These are phyloP conservation scores for Penicillium turbatum DNA, from an alignment of 495 filamentous ascomycete species.

Conservation along the genomic window DNA sequence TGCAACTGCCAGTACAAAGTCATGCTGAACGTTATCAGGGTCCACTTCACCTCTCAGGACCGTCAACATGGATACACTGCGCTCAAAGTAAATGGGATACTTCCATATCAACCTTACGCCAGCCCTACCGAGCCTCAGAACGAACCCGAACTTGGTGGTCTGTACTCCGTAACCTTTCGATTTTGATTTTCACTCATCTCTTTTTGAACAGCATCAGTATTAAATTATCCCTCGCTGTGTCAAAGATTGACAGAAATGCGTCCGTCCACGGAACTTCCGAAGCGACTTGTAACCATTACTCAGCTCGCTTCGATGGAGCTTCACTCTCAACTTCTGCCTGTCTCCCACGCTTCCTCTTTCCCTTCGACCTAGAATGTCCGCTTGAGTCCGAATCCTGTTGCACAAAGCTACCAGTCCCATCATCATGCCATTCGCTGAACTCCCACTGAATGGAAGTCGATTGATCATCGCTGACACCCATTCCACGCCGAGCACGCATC, in stretches of 20 bases:
- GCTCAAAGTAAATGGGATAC: too few relatives aligned
- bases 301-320: constrained; percentile 12
- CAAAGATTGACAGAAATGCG: not conserved
- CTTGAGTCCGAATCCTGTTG: constrained; percentile 19
- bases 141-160: too few relatives aligned
- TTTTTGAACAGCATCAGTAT: not conserved
- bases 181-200: not conserved
- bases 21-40: too few relatives aligned
- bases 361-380: constrained; percentile 14
- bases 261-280: not conserved
- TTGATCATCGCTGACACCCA: constrained; percentile 51
- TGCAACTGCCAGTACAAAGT: too few relatives aligned
- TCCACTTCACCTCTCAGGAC: too few relatives aligned
- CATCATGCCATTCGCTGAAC: constrained; percentile 69
- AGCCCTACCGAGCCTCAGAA: too few relatives aligned
- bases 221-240: not conserved
- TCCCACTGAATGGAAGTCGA: constrained; percentile 73
- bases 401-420: constrained; percentile 36
- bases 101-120: too few relatives aligned
- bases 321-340: constrained; percentile 12
- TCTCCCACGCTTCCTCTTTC: constrained; percentile 35
- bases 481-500: constrained; percentile 55
- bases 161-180: too few relatives aligned
- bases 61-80: too few relatives aligned
- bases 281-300: not conserved